Percentiles rank a stretch among this genome's conserved stretches.
phyloP scores from a whole-genome alignment of 129 eudicot species.

The Saussurea involucrata region DNA sequence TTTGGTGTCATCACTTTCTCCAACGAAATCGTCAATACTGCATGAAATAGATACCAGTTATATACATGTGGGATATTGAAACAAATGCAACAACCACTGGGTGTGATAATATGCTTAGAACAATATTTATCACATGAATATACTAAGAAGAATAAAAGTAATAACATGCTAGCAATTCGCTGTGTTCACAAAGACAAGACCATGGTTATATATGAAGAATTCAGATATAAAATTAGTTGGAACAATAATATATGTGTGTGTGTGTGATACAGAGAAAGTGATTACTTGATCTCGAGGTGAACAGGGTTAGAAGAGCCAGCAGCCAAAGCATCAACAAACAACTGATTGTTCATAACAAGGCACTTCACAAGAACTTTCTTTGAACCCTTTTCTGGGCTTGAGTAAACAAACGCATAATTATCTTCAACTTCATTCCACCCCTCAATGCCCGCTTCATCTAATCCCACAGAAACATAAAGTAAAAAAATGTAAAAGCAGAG shows the following conservation, averaged over 20 bases:
- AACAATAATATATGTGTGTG: too few relatives aligned
- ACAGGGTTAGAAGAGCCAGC: conserved; percentile 49
- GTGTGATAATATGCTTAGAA: background rate
- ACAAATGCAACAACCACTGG: background rate
- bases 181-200: background rate
- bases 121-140: background rate
- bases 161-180: background rate
- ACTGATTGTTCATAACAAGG: conserved; percentile 60
- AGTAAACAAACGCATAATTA: conserved; percentile 69
- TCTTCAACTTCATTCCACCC: conserved; percentile 83
- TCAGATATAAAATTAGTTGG: background rate
- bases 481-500: background rate
- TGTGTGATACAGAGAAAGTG: background rate
- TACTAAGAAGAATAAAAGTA: background rate
- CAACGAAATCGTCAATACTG: conserved; percentile 67
- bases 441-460: conserved; percentile 78
- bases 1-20: conserved; percentile 44
- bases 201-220: background rate
- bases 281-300: conserved; percentile 71
- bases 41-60: conserved; percentile 12
- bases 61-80: background rate
- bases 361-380: conserved; percentile 76
- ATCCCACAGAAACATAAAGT: conserved; percentile 10
- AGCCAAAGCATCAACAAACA: conserved; percentile 62
- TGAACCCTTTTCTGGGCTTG: conserved; percentile 43